phyloP scores from a whole-genome alignment of 768 basidiomycete species.

The Tricholoma furcatifolium region DNA sequence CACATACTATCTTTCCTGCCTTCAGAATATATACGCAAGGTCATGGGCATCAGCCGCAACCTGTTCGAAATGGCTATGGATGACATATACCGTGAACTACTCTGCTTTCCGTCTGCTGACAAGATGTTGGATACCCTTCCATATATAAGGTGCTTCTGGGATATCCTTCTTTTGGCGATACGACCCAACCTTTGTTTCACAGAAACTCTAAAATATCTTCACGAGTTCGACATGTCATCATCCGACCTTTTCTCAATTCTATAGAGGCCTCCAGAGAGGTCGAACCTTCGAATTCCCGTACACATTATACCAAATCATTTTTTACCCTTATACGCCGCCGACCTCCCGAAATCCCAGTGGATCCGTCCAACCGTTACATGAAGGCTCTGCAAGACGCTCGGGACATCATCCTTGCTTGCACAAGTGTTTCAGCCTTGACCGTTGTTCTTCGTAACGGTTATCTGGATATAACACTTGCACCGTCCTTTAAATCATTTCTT shows the following conservation, averaged over 20 bases:
- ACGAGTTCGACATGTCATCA: conserved; percentile 24
- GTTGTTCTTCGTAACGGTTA: conserved; percentile 26
- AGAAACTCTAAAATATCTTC: not conserved
- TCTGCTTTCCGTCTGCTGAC: conserved; percentile 24
- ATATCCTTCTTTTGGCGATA: not conserved
- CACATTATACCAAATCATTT: too few relatives aligned
- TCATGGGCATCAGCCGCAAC: conserved; percentile 27
- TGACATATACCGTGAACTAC: conserved; percentile 27
- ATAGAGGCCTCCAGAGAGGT: conserved; percentile 3
- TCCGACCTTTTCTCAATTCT: conserved; percentile 27
- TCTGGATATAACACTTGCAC: conserved; percentile 14
- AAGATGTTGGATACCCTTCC: conserved; percentile 1
- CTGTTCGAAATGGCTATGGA: conserved; percentile 30
- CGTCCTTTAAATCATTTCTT: conserved; percentile 11
- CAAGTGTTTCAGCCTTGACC: conserved; percentile 13
- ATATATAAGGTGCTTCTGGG: not conserved
- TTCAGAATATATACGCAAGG: conserved; percentile 15
- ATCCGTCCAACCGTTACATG: not conserved
- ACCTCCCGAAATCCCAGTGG: too few relatives aligned
- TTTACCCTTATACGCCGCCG: too few relatives aligned
- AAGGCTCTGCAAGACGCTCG: conserved; percentile 12
- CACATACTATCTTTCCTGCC: not conserved
- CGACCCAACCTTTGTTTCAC: not conserved
- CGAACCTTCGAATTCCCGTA: too few relatives aligned
- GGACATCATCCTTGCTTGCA: conserved; percentile 18